Evolutionary conservation across 176 grass and related monocot species (phyloP).

Genomic region (Rhynchospora breviuscula): DNA sequence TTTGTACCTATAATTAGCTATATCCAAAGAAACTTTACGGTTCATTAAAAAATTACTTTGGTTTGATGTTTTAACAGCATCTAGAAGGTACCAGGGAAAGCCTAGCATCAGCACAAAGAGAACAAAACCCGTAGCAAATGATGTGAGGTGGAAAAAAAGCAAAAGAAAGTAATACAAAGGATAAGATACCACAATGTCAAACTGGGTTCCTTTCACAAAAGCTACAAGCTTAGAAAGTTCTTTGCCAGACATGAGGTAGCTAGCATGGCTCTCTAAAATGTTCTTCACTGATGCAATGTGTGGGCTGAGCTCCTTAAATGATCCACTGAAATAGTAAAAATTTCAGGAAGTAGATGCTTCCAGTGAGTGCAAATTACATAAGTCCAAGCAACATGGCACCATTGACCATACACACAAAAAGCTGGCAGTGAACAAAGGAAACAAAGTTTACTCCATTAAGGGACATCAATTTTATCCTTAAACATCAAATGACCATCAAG

Average conservation of each 20-base stretch:
- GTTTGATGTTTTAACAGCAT: background rate
- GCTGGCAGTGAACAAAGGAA: background rate
- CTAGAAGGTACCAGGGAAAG: background rate
- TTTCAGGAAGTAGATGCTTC: background rate
- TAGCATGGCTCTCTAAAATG: constrained; percentile 93
- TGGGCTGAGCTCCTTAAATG: constrained; percentile 87
- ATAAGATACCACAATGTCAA: constrained; percentile 89
- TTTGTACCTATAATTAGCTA: background rate
- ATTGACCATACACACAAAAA: background rate
- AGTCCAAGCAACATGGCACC: background rate
- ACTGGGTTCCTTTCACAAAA: constrained; percentile 99
- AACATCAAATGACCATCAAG: background rate
- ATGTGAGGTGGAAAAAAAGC: constrained; percentile 8
- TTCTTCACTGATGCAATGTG: constrained; percentile 97
- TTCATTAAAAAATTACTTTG: background rate
- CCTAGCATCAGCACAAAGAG: background rate
- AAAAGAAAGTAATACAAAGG: constrained; percentile 24
- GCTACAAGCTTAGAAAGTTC: constrained; percentile 98
- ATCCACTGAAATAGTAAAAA: constrained; percentile 43
- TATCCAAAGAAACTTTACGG: background rate
- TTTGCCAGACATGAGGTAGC: constrained; percentile 97
- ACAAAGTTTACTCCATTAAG: background rate
- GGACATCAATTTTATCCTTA: background rate
- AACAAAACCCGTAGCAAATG: background rate
- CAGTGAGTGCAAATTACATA: background rate